Percentiles rank a stretch among this genome's conserved stretches.
These are phyloP conservation scores for Aspergillus fructus DNA, from an alignment of 2,329 filamentous ascomycete species.

Conservation along the genomic window DNA sequence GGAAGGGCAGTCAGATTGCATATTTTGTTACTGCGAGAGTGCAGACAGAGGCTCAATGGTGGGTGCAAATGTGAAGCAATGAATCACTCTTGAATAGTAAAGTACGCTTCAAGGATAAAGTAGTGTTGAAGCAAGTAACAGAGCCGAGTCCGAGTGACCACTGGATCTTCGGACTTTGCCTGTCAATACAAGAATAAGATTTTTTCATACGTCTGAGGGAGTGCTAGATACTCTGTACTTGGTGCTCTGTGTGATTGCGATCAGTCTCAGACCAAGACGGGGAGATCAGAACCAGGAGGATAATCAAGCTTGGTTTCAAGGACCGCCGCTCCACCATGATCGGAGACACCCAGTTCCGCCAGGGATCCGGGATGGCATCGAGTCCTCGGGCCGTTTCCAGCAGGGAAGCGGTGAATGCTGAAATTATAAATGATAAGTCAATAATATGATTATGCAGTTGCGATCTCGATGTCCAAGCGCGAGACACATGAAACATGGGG, in stretches of 20 bases:
- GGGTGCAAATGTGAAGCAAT: too few relatives aligned
- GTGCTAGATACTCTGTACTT: background rate
- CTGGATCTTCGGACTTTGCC: too few relatives aligned
- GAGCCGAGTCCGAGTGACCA: background rate
- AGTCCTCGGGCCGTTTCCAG: background rate
- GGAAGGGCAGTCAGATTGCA: conserved; percentile 10
- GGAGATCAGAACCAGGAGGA: background rate
- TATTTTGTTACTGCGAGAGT: background rate
- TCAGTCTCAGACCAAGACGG: background rate
- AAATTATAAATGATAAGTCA: background rate
- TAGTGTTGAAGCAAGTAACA: background rate
- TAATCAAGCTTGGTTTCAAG: background rate
- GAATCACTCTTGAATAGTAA: background rate
- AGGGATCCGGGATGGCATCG: background rate
- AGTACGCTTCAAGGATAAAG: background rate
- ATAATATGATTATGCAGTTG: background rate
- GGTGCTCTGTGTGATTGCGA: background rate
- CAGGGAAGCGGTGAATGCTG: background rate
- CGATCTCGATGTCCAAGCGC: background rate
- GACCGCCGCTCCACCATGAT: background rate
- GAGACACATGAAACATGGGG: background rate
- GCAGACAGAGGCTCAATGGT: background rate
- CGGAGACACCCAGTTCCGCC: background rate
- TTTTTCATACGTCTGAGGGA: background rate
- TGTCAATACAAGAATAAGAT: too few relatives aligned